These are phyloP conservation scores for Scenedesmus sp. DNA, from an alignment of 163 green algal species.

Conservation along the genomic window DNA sequence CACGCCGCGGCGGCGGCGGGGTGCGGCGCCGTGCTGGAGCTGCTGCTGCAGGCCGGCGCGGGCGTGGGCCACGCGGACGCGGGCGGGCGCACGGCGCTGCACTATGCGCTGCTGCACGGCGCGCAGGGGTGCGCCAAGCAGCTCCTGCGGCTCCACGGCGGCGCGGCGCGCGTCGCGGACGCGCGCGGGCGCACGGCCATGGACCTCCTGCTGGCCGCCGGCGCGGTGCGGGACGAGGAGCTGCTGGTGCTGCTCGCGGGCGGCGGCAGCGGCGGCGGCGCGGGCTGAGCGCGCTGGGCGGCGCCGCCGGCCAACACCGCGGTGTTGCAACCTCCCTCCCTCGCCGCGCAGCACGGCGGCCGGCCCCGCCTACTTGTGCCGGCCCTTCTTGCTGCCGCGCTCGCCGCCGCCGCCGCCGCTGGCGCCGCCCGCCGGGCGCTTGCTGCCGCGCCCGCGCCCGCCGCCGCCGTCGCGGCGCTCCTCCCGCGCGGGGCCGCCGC, in stretches of 20 bases:
- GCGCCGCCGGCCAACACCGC: too few relatives aligned
- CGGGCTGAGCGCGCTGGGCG: too few relatives aligned
- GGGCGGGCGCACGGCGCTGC: constrained; percentile 56
- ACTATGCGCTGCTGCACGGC: constrained; percentile 63
- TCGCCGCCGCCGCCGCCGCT: too few relatives aligned
- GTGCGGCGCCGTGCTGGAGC: constrained; percentile 52
- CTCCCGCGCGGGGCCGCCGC: too few relatives aligned
- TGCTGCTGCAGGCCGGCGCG: constrained; percentile 68
- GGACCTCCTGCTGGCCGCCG: constrained; percentile 51
- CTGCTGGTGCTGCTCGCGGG: constrained; percentile 57
- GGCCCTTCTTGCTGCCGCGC: too few relatives aligned
- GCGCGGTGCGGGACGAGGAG: constrained; percentile 54
- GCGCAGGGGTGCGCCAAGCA: constrained; percentile 51
- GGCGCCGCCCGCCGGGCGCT: too few relatives aligned
- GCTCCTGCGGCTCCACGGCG: constrained; percentile 53
- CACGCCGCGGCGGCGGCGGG: constrained; percentile 51
- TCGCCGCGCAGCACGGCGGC: too few relatives aligned
- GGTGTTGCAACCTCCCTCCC: too few relatives aligned
- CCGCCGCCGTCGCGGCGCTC: too few relatives aligned
- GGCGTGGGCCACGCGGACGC: constrained; percentile 54
- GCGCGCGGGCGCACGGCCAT: constrained; percentile 43
- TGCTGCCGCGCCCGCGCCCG: too few relatives aligned
- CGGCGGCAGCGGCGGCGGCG: not conserved
- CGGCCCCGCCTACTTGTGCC: too few relatives aligned
- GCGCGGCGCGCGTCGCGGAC: constrained; percentile 34